phyloP scores from a whole-genome alignment of 116 monocot genomes.

The Papilionanthe hybrid region DNA sequence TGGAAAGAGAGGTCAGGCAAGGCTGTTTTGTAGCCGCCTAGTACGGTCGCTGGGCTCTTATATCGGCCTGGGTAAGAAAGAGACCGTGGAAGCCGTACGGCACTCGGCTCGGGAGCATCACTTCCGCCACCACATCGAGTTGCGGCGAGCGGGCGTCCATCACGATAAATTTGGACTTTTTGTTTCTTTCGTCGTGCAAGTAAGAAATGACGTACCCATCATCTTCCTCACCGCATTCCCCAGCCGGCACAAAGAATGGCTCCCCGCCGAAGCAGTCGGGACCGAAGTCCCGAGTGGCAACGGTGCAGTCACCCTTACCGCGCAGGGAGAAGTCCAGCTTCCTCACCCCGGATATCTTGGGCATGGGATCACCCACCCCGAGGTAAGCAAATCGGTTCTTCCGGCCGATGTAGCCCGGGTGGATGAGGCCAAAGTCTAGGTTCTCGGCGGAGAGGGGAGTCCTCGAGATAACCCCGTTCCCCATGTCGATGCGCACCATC shows the following conservation, averaged over 20 bases:
- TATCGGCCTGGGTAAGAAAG: constrained; percentile 44
- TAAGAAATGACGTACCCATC: constrained; percentile 63
- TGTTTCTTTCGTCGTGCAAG: constrained; percentile 52
- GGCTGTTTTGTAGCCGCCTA: too few species aligned
- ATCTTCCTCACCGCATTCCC: constrained; percentile 37
- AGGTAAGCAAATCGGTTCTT: constrained; percentile 67
- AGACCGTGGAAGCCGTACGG: constrained; percentile 88
- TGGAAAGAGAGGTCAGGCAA: too few species aligned
- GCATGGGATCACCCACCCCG: constrained; percentile 55
- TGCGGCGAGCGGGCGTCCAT: constrained; percentile 78
- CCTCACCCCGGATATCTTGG: constrained; percentile 62
- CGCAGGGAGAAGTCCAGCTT: constrained; percentile 52
- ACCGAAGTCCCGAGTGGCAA: constrained; percentile 50
- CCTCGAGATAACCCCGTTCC: constrained; percentile 32
- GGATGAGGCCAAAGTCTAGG: constrained; percentile 63
- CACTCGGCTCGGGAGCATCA: constrained; percentile 57
- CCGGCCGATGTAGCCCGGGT: constrained; percentile 45
- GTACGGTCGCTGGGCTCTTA: constrained; percentile 23
- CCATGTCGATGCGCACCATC: constrained; percentile 68
- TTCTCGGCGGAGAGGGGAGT: constrained; percentile 52
- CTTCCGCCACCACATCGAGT: constrained; percentile 66
- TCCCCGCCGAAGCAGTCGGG: constrained; percentile 65
- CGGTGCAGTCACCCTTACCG: constrained; percentile 32
- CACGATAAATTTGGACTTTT: constrained; percentile 69
- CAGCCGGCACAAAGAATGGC: constrained; percentile 65